Conservation (phyloP, 352 stramenopile species). For the Globisporangium barbulae region DNA sequence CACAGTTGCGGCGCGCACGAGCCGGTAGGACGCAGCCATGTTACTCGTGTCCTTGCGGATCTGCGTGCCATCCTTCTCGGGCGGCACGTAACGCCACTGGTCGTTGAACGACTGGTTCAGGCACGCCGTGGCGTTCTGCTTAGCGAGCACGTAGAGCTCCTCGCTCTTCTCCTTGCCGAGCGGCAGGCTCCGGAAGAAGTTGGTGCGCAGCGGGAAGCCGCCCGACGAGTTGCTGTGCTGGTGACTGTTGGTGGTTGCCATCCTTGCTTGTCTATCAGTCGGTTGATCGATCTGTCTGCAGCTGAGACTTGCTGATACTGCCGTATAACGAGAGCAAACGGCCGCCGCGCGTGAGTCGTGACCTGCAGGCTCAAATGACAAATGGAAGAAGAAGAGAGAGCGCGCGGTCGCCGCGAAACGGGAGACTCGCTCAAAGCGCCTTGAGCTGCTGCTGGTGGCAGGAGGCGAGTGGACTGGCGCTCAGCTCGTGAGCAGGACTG, state of each 20-base stretch:
- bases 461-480: too few relatives aligned
- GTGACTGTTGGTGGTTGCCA: constrained; percentile 3
- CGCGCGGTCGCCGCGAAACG: background rate
- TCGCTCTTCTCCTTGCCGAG: constrained; percentile 55
- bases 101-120: constrained; percentile 76
- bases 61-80: constrained; percentile 76
- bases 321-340: background rate
- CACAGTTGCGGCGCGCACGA: constrained; percentile 64
- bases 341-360: background rate
- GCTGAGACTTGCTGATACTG: too few relatives aligned
- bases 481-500: too few relatives aligned
- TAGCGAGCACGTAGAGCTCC: constrained; percentile 48
- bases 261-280: background rate
- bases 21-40: constrained; percentile 55
- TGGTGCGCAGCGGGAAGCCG: constrained; percentile 61
- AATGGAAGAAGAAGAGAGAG: constrained; percentile 9
- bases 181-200: constrained; percentile 71
- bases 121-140: constrained; percentile 50
- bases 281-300: background rate
- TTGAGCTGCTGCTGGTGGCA: background rate
- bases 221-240: constrained; percentile 9
- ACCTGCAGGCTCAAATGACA: constrained; percentile 12
- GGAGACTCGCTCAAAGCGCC: too few relatives aligned
- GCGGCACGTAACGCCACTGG: constrained; percentile 76
- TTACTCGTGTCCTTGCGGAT: constrained; percentile 83